phyloP scores from a whole-genome alignment of 148 eudicot genomes.

The Limonium bicolor region DNA sequence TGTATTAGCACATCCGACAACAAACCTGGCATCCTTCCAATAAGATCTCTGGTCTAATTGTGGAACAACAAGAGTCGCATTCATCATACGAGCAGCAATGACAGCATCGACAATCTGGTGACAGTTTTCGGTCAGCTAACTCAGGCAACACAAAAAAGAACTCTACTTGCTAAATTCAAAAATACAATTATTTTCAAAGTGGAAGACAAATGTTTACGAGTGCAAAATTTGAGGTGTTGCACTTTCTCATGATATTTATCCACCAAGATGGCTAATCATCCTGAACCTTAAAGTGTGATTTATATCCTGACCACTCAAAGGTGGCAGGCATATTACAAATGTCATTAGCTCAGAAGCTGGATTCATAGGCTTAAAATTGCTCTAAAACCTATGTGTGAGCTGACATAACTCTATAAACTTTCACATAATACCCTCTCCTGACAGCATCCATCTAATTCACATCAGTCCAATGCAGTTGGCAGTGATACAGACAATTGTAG shows the following conservation, averaged over 20 bases:
- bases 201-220: no score
- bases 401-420: no score
- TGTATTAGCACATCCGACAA: slow-evolving; percentile 1
- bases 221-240: no score
- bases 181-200: neutral
- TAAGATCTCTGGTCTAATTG: slow-evolving; percentile 85
- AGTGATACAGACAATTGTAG: neutral
- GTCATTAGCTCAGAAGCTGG: no score
- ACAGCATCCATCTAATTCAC: no score
- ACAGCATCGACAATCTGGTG: slow-evolving; percentile 92
- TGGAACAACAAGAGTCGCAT: slow-evolving; percentile 89
- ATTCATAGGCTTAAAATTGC: no score
- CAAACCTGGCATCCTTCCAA: slow-evolving; percentile 95
- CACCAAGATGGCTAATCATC: neutral
- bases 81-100: slow-evolving; percentile 93
- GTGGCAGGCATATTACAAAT: no score
- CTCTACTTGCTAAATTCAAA: neutral
- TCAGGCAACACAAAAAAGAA: neutral
- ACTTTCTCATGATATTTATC: neutral
- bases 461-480: no score
- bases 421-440: no score
- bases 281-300: neutral
- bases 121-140: slow-evolving; percentile 2
- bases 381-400: no score
- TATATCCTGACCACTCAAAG: no score